Conservation (phyloP, 225 moss, liverwort and hornwort species). For the Lunularia cruciata region DNA sequence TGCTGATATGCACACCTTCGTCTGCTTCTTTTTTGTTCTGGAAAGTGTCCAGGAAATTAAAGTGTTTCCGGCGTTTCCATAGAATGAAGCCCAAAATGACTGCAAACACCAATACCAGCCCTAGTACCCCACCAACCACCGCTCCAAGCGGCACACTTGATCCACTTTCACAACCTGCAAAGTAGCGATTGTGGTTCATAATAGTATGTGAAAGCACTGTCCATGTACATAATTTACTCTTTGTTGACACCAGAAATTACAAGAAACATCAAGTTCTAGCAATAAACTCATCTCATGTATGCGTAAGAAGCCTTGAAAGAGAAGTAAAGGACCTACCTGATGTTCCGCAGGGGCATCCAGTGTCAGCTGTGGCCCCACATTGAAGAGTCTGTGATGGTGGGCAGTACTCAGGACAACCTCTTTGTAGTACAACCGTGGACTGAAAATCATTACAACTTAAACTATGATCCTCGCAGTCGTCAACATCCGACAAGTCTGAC, state of each 20-base stretch:
- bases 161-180: too few relatives aligned
- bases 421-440: background rate
- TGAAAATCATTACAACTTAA: background rate
- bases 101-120: slow-evolving; percentile 2
- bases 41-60: slow-evolving; percentile 9
- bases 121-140: slow-evolving; percentile 15
- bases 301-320: too few relatives aligned
- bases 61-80: slow-evolving; percentile 11
- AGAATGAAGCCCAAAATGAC: slow-evolving; percentile 11
- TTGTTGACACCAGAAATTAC: too few relatives aligned
- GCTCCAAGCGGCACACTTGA: slow-evolving; percentile 8
- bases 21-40: slow-evolving; percentile 7
- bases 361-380: background rate
- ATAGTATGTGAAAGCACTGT: too few relatives aligned
- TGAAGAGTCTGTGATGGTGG: background rate
- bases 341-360: background rate
- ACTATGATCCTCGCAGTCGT: slow-evolving; percentile 5
- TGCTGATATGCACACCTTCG: too few relatives aligned
- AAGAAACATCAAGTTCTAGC: too few relatives aligned
- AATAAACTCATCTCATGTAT: too few relatives aligned
- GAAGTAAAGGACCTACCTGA: too few relatives aligned
- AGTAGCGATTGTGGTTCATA: too few relatives aligned
- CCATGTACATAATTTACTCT: background rate
- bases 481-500: background rate
- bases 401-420: background rate